Base-by-base conservation (phyloP, 23 red algal species). In the Gracilariopsis chorda region DNA sequence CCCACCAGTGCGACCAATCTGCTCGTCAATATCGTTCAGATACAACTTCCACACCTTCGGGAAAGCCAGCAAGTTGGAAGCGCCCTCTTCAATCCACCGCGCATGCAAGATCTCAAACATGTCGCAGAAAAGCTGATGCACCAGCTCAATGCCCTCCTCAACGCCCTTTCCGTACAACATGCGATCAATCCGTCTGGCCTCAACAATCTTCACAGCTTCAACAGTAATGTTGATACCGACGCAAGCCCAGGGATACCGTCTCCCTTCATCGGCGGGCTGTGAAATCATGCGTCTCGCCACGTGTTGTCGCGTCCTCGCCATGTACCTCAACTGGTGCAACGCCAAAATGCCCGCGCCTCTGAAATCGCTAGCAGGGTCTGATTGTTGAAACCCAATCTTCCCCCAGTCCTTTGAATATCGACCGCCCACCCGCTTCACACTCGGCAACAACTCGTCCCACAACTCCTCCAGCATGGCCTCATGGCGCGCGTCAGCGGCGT, bases 291-390 rank as follows among this genome's bases (percentile, higher is more conserved):
- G 82, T 25, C 73, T 80, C 48, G 81, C 91, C 23, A 92, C 80
- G 9, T 40, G 1, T 17, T 48, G 74, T 33, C 95, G 68, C 8
- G 92, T 82, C 11, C 56, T 27, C 11, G 96, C 82, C 44, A 98
- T 92, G 55, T 86, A 94, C 23, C 92, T n/a, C 30, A 98, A 41
- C 59, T 98, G 96, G 21, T 95, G 41, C 19, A 98, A 76, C 20
- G 83, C 88, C 3, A 95, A 80, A 27, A 98, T 57, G 2, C 96
- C 96, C 13, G 84, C 90, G 48, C 96, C 90, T 25, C 96, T 77
- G 45, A 98, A 98, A 56, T 98, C 96, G 44, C 92, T 95, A 19
- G 76, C 65, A 12, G 96, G 96, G 49, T 98, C 96, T 48, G 80
- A 58, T 33, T 90, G 92, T 42, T 98, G 96, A 62, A 98, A 98